phyloP scores from a whole-genome alignment of 1,284 basidiomycete genomes.

The Butyriboletus regius region DNA sequence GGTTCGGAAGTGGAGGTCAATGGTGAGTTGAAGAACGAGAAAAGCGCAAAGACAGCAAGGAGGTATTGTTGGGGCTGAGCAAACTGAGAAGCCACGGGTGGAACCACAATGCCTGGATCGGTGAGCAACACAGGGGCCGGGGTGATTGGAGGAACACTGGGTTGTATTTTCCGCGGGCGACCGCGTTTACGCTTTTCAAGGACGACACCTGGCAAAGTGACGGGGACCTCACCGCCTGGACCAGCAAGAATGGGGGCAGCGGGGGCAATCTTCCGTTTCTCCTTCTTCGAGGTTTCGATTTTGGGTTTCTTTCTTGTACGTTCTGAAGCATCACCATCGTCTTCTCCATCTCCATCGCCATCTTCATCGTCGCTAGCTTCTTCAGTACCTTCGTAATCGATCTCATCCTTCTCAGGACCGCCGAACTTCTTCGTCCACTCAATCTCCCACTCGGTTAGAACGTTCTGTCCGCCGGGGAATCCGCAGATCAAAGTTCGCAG shows the following conservation, averaged over 20 bases:
- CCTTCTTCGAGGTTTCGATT: constrained; percentile 35
- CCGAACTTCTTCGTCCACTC: constrained; percentile 68
- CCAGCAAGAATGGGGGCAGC: constrained; percentile 27
- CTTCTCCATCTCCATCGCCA: constrained; percentile 49
- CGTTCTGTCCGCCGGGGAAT: constrained; percentile 62
- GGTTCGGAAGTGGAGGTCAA: constrained; percentile 39
- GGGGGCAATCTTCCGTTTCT: constrained; percentile 47
- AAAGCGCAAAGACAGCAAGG: constrained; percentile 66
- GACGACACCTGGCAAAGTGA: constrained; percentile 24
- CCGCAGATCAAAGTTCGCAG: constrained; percentile 58
- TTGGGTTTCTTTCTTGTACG: constrained; percentile 56
- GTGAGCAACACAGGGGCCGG: constrained; percentile 12
- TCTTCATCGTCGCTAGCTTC: constrained; percentile 51
- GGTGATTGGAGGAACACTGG: constrained; percentile 22
- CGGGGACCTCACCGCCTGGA: constrained; percentile 15
- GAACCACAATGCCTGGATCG: constrained; percentile 7
- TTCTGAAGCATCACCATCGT: constrained; percentile 44
- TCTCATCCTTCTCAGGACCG: constrained; percentile 66
- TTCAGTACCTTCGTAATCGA: constrained; percentile 41
- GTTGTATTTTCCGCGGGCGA: constrained; percentile 53
- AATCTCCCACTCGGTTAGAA: constrained; percentile 65
- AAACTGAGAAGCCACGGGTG: constrained; percentile 11
- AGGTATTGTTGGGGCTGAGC: constrained; percentile 53
- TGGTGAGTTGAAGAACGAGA: constrained; percentile 71
- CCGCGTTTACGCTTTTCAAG: constrained; percentile 77